Evolutionary conservation across 768 basidiomycete species (phyloP).

Genomic region (Tylopilus sp.): DNA sequence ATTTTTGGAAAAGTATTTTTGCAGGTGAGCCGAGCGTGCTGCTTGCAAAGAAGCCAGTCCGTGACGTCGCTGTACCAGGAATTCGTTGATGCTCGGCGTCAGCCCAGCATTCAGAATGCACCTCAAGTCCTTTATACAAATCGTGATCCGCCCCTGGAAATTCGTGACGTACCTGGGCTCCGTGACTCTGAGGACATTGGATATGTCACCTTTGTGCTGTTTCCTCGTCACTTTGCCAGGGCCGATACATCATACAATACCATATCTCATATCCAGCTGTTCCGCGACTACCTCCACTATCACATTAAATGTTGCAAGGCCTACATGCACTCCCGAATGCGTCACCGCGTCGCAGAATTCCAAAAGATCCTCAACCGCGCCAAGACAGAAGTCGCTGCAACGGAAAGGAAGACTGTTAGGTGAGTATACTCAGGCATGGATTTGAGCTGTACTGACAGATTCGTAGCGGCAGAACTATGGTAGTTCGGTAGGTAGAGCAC

Average conservation of each 20-base stretch:
- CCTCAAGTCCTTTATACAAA: conserved; percentile 96
- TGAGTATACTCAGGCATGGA: conserved; percentile 29
- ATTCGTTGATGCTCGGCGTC: conserved; percentile 97
- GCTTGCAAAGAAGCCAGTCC: background rate
- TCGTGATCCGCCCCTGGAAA: conserved; percentile 95
- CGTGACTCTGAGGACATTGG: conserved; percentile 85
- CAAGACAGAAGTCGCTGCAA: conserved; percentile 82
- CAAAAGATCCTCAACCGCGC: conserved; percentile 94
- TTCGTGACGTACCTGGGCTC: conserved; percentile 80
- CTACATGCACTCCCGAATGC: conserved; percentile 98
- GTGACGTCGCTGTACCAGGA: conserved; percentile 50
- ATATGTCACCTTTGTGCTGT: conserved; percentile 97
- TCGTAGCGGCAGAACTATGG: conserved; percentile 54
- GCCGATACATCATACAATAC: conserved; percentile 64
- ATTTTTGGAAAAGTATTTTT: conserved; percentile 98
- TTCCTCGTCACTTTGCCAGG: conserved; percentile 91
- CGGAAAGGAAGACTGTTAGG: conserved; percentile 91
- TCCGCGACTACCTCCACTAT: conserved; percentile 99
- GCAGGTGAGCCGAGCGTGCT: conserved; percentile 54
- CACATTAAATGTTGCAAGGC: conserved; percentile 99
- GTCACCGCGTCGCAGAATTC: conserved; percentile 91
- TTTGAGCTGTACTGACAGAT: conserved; percentile 6
- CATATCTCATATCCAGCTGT: conserved; percentile 93
- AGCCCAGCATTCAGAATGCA: conserved; percentile 91
- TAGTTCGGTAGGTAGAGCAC: conserved; percentile 39